Percentiles rank a stretch among this genome's conserved stretches.
These are phyloP conservation scores for Pichia sp. DNA, from an alignment of 1,139 yeast species.

Conservation along the genomic window DNA sequence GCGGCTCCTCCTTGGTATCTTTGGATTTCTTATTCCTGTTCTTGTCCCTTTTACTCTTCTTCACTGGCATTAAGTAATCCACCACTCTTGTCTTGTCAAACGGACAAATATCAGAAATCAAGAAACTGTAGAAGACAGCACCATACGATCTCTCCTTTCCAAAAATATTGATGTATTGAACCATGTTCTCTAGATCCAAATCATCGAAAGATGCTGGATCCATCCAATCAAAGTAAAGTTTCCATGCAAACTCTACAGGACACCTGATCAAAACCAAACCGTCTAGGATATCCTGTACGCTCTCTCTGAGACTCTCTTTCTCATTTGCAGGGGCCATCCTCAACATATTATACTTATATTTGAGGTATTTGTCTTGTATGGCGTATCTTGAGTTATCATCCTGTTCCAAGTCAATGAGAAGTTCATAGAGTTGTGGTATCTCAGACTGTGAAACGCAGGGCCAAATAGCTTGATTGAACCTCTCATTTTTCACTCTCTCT, in stretches of 20 bases:
- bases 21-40: slow-evolving; percentile 4
- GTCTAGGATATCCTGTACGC: slow-evolving; percentile 51
- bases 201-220: slow-evolving; percentile 48
- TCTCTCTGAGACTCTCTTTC: slow-evolving; percentile 32
- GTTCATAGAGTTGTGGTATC: slow-evolving; percentile 46
- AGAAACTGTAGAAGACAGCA: slow-evolving; percentile 49
- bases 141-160: slow-evolving; percentile 50
- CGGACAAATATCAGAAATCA: slow-evolving; percentile 64
- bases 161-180: slow-evolving; percentile 48
- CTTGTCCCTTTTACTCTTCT: slow-evolving; percentile 22
- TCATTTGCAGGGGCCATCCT: slow-evolving; percentile 38
- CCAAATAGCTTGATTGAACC: slow-evolving; percentile 41
- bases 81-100: slow-evolving; percentile 31
- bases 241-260: slow-evolving; percentile 64
- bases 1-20: slow-evolving; percentile 3
- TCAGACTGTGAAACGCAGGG: slow-evolving; percentile 41
- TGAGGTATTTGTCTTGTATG: slow-evolving; percentile 53
- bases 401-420: slow-evolving; percentile 50
- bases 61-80: slow-evolving; percentile 23
- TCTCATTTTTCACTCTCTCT: slow-evolving; percentile 25
- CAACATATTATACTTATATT: slow-evolving; percentile 49
- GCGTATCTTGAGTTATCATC: slow-evolving; percentile 60
- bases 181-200: slow-evolving; percentile 41
- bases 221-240: slow-evolving; percentile 65
- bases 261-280: slow-evolving; percentile 69